phyloP scores from a whole-genome alignment of 208 protist genomes.

The Herpetomonas samuelpessoai region DNA sequence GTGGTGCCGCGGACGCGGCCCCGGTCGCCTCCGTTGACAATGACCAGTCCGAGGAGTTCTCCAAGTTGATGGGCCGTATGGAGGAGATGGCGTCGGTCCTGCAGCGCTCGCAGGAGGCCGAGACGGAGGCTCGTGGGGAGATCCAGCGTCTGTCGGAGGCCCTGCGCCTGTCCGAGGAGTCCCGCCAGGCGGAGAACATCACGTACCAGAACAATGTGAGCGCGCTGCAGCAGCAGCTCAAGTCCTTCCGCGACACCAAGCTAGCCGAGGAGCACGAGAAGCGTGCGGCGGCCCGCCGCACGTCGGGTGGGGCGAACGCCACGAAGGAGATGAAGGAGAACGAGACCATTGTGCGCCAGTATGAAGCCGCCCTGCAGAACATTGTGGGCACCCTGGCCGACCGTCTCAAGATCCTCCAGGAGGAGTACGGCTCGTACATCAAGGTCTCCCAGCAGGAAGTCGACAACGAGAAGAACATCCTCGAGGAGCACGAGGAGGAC shows the following conservation, averaged over 20 bases:
- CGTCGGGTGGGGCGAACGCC: constrained; percentile 23
- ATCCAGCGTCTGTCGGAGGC: constrained; percentile 53
- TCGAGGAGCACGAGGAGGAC: constrained; percentile 54
- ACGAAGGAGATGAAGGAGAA: constrained; percentile 54
- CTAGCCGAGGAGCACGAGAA: constrained; percentile 66
- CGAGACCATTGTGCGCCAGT: constrained; percentile 72
- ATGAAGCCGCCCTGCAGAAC: constrained; percentile 69
- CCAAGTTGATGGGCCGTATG: constrained; percentile 72
- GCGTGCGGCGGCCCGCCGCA: constrained; percentile 23
- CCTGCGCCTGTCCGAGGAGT: constrained; percentile 66
- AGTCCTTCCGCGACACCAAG: constrained; percentile 59
- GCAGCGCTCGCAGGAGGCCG: constrained; percentile 67
- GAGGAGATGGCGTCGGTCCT: constrained; percentile 72
- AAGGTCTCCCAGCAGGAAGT: constrained; percentile 39
- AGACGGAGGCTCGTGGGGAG: constrained; percentile 58
- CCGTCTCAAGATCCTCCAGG: constrained; percentile 46
- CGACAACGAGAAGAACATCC: constrained; percentile 37
- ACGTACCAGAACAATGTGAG: constrained; percentile 73
- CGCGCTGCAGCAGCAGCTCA: constrained; percentile 56
- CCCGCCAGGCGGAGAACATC: constrained; percentile 53
- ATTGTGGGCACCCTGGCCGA: constrained; percentile 62
- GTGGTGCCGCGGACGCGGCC: constrained; percentile 35
- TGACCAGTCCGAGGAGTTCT: constrained; percentile 60
- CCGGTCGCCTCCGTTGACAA: constrained; percentile 22
- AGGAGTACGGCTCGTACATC: constrained; percentile 62